Conservation (phyloP, 306 rosid genomes). For the Vigna nakashimae region DNA sequence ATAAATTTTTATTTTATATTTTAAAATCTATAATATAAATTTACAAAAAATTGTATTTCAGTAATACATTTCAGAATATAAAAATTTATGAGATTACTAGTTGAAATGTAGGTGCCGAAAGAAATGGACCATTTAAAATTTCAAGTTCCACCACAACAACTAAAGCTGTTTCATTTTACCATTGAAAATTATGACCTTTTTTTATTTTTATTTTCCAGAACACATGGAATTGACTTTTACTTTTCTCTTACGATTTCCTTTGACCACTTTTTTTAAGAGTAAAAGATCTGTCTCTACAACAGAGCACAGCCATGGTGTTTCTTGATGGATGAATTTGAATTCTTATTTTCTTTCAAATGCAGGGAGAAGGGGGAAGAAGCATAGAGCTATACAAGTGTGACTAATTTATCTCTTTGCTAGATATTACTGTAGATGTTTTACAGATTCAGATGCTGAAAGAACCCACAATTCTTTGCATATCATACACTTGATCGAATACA, state of each 20-base stretch:
- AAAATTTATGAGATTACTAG: too few relatives aligned
- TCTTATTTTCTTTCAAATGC: constrained; percentile 1
- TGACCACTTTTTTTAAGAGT: neutral
- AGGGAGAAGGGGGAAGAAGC: neutral
- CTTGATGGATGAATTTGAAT: constrained; percentile 12
- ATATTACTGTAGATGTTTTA: constrained; percentile 32
- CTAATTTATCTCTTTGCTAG: constrained; percentile 34
- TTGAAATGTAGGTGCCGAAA: too few relatives aligned
- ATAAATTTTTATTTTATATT: too few relatives aligned
- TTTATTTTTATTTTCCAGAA: neutral
- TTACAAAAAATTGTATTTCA: too few relatives aligned
- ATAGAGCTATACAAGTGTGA: constrained; percentile 21
- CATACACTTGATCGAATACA: constrained; percentile 48
- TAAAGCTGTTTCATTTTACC: too few relatives aligned
- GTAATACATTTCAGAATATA: too few relatives aligned
- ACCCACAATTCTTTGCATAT: constrained; percentile 46
- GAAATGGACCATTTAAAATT: too few relatives aligned
- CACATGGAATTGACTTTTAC: neutral
- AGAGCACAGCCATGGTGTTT: neutral
- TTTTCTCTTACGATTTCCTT: neutral
- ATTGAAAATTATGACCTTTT: too few relatives aligned
- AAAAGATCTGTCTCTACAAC: neutral
- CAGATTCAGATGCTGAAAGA: constrained; percentile 59
- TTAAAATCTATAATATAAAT: too few relatives aligned
- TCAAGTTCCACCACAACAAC: too few relatives aligned